Percentiles rank a stretch among this genome's conserved stretches.
Evolutionary conservation across 257 asterid genomes (phyloP).

Genomic region (Rehmannia glutinosa): DNA sequence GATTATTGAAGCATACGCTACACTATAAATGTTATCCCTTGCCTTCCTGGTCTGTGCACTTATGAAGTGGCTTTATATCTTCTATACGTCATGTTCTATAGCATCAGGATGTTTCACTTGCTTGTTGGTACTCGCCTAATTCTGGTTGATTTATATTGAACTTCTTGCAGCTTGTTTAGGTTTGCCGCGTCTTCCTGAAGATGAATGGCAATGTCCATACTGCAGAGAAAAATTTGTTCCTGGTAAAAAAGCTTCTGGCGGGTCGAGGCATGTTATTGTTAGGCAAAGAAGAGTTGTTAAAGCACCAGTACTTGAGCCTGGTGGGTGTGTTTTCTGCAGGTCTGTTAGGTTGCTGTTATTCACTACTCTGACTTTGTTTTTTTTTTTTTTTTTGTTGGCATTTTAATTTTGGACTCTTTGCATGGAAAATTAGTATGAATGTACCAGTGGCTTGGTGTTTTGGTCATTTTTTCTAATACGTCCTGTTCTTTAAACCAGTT

Average conservation of each 20-base stretch:
- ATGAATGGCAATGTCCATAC: slow-evolving; percentile 61
- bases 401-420: background rate
- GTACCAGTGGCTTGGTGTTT: background rate
- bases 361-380: background rate
- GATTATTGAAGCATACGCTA: too few relatives aligned
- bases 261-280: slow-evolving; percentile 40
- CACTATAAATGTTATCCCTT: too few relatives aligned
- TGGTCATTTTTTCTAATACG: background rate
- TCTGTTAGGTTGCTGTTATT: slow-evolving; percentile 17
- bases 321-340: slow-evolving; percentile 93
- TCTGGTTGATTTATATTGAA: slow-evolving; percentile 9
- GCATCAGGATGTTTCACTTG: background rate
- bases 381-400: background rate
- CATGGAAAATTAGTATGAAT: background rate
- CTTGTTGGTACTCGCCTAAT: background rate
- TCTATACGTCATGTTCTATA: too few relatives aligned
- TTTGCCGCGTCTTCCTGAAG: slow-evolving; percentile 35
- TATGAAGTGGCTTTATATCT: too few relatives aligned
- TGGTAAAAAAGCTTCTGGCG: slow-evolving; percentile 45
- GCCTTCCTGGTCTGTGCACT: too few relatives aligned
- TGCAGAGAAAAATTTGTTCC: slow-evolving; percentile 53
- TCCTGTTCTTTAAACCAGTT: background rate
- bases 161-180: slow-evolving; percentile 67
- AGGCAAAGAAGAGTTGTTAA: slow-evolving; percentile 70
- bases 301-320: slow-evolving; percentile 66